phyloP scores from a whole-genome alignment of 768 basidiomycete species.

The Chalciporus piperatus region DNA sequence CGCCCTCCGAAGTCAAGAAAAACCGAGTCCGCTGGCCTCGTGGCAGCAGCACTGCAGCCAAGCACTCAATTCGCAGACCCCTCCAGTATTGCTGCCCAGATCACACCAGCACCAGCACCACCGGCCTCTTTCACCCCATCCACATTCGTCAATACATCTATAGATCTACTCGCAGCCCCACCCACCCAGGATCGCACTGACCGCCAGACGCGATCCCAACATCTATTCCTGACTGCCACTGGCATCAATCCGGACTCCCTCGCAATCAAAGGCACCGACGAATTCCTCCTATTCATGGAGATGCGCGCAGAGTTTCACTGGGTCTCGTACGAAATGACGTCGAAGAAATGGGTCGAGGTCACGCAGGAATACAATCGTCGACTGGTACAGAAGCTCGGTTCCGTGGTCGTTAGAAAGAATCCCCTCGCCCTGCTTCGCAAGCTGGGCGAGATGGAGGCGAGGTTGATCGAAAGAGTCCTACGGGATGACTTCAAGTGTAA shows the following conservation, averaged over 20 bases:
- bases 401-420: not conserved
- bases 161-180: too few species aligned
- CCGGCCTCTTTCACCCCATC: too few species aligned
- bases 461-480: slow-evolving; percentile 2
- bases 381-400: not conserved
- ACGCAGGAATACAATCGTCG: not conserved
- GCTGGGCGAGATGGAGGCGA: not conserved
- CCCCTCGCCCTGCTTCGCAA: slow-evolving; percentile 5
- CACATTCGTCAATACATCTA: too few species aligned
- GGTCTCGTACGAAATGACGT: not conserved
- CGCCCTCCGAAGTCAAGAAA: too few species aligned
- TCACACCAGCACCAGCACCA: too few species aligned
- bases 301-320: slow-evolving; percentile 2
- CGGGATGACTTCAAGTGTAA: slow-evolving; percentile 13
- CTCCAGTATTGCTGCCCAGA: too few species aligned
- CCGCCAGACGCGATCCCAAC: not conserved
- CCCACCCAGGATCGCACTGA: too few species aligned
- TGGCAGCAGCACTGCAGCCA: too few species aligned
- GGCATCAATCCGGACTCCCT: slow-evolving; percentile 7
- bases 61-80: too few species aligned
- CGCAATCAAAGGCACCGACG: not conserved
- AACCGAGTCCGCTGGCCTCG: too few species aligned
- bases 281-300: slow-evolving; percentile 23
- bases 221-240: not conserved
- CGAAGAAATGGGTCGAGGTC: not conserved